Evolutionary conservation across 1,139 yeast species (phyloP).

Genomic region (Lodderomyces theae): DNA sequence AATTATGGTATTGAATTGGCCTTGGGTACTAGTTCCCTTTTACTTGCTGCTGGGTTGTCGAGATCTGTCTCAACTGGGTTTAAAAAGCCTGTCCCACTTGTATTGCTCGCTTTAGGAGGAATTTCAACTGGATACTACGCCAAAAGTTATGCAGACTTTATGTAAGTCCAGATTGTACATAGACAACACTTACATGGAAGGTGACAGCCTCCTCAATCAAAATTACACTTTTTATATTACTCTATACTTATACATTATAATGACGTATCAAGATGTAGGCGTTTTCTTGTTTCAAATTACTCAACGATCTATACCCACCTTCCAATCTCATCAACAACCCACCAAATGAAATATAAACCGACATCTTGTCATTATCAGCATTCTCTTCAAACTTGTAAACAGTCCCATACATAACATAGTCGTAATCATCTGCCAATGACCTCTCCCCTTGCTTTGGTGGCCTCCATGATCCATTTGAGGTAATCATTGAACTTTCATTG

Average conservation of each 20-base stretch:
- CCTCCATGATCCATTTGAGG: slow-evolving; percentile 83
- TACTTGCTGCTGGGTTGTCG: slow-evolving; percentile 66
- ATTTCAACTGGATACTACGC: slow-evolving; percentile 63
- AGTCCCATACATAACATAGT: slow-evolving; percentile 97
- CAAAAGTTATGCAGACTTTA: slow-evolving; percentile 68
- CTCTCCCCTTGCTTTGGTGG: slow-evolving; percentile 87
- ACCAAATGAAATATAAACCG: slow-evolving; percentile 93
- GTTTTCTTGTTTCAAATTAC: slow-evolving; percentile 89
- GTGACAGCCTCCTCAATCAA: too few species aligned
- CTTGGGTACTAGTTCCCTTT: slow-evolving; percentile 62
- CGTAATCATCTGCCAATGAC: slow-evolving; percentile 93
- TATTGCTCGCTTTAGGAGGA: slow-evolving; percentile 63
- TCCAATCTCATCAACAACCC: slow-evolving; percentile 92
- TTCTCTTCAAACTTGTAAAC: slow-evolving; percentile 96
- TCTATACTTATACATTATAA: slow-evolving; percentile 28
- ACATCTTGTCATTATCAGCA: slow-evolving; percentile 65
- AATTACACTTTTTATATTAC: too few species aligned
- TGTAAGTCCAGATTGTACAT: too few species aligned
- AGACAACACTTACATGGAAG: too few species aligned
- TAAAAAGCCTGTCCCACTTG: slow-evolving; percentile 74
- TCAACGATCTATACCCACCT: slow-evolving; percentile 89
- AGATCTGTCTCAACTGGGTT: slow-evolving; percentile 61
- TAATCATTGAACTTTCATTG: slow-evolving; percentile 50
- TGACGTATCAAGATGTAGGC: slow-evolving; percentile 88
- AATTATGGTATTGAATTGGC: slow-evolving; percentile 84